A percentile compares a stretch with the other conserved stretches of the same genome.
Evolutionary conservation across 2,329 filamentous ascomycete species (phyloP).

Genomic region (Neopestalotiopsis clavispora): DNA sequence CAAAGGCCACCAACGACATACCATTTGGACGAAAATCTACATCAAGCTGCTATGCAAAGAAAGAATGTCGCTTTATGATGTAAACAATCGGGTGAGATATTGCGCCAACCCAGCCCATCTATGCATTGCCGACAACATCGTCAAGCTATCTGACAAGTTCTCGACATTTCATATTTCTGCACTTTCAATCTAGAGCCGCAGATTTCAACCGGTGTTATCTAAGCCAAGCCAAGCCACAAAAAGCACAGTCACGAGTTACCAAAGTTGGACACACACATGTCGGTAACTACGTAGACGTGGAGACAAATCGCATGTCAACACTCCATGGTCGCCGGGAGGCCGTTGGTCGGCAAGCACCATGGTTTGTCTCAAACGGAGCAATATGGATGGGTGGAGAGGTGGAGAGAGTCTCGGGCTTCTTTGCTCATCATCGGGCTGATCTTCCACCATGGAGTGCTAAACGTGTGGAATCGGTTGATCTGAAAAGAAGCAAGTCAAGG

Average conservation of each 20-base stretch:
- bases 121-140: neutral
- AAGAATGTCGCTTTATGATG: too few species aligned
- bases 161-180: neutral
- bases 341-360: neutral
- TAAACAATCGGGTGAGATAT: too few species aligned
- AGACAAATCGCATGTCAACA: neutral
- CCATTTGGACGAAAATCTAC: too few species aligned
- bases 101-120: too few species aligned
- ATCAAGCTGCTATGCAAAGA: too few species aligned
- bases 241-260: neutral
- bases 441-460: neutral
- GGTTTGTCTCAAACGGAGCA: conserved; percentile 1
- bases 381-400: neutral
- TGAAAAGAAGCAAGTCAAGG: neutral
- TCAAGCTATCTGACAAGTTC: neutral
- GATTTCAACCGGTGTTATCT: neutral
- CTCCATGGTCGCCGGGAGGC: neutral
- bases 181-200: neutral
- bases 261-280: neutral
- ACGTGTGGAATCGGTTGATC: neutral
- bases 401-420: neutral
- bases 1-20: neutral
- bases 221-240: neutral
- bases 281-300: neutral
- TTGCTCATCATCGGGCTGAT: neutral